Evolutionary conservation across 2,329 filamentous ascomycete genomes (phyloP), one percentile per base, ranked within the genome.

Genomic region (Colletotrichum sp.): DNA sequence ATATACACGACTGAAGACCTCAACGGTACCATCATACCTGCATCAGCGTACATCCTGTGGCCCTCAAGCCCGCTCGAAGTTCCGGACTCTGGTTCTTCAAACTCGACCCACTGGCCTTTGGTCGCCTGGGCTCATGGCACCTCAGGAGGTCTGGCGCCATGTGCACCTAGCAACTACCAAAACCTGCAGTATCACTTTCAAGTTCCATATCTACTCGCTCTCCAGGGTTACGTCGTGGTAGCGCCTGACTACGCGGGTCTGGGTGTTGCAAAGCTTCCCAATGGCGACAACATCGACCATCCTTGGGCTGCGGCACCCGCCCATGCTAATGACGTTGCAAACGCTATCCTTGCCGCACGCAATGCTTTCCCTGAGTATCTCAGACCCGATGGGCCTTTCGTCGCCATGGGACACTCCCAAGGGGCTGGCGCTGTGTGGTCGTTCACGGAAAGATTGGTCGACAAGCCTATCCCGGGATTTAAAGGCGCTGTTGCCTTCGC

Each of bases 371-470:
- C 44, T 25, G 44, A 52, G n/a, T 22, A 22, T 25, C 44, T 52
- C n/a, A 13, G 3, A 13, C 44, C n/a, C 0, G n/a, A 5, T 52
- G 44, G 44, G n/a, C 11, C 44, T 0, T 52, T 52, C 0, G n/a
- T 22, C 2, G 44, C 44, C 11, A 52, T 52, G 44, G 44, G 44
- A 0, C 44, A 52, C 44, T 52, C 44, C n/a, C 44, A 52, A 12
- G 44, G 44, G 0, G 44, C 44, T 0, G 44, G 0, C 11, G 44
- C 44, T 0, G 44, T 52, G 0, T 52, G 44, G 44, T 52, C 44
- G n/a, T 52, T 52, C 11, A 22, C n/a, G 11, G 44, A 52, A 52
- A 52, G n/a, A 7, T 0, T 52, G n/a, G 44, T 22, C 44, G 44
- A 52, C 44, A 52, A 5, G 44, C 44, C 44, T 0, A 52, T 52